These are phyloP conservation scores for Backusella morwellensis DNA, from an alignment of 192 early-diverging fungal species.

Conservation along the genomic window DNA sequence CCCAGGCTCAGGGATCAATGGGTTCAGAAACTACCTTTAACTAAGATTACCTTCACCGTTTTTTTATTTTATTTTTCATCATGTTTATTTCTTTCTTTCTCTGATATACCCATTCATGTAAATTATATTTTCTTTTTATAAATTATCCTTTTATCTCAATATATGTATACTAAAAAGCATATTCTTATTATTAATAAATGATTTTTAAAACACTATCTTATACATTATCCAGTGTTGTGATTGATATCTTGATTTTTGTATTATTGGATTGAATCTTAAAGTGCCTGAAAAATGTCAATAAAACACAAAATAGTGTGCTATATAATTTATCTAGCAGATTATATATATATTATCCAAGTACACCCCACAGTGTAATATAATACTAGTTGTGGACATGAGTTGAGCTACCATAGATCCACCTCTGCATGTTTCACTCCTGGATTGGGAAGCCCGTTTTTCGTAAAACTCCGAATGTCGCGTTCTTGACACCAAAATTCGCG, in stretches of 20 bases:
- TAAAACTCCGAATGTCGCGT: background rate
- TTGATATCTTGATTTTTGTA: too few relatives aligned
- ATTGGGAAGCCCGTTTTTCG: background rate
- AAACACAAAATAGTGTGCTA: too few relatives aligned
- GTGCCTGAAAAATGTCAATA: too few relatives aligned
- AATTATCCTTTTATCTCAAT: background rate
- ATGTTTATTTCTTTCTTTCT: background rate
- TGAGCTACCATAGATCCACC: too few relatives aligned
- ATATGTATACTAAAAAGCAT: background rate
- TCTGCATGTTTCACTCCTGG: too few relatives aligned
- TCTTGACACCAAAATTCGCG: background rate
- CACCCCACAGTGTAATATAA: too few relatives aligned
- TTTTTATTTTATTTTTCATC: background rate
- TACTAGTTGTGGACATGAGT: too few relatives aligned
- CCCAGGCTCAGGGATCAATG: slow-evolving; percentile 18
- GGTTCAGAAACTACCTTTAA: background rate
- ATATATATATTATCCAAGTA: too few relatives aligned
- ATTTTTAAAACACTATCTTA: background rate
- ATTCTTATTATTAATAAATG: background rate
- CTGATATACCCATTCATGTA: background rate
- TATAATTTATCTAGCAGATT: too few relatives aligned
- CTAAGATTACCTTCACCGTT: background rate
- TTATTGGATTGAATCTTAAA: too few relatives aligned
- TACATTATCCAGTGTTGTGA: background rate
- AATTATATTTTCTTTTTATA: background rate